These are phyloP conservation scores for Acer campestre DNA, from an alignment of 345 rosid species.

Conservation along the genomic window DNA sequence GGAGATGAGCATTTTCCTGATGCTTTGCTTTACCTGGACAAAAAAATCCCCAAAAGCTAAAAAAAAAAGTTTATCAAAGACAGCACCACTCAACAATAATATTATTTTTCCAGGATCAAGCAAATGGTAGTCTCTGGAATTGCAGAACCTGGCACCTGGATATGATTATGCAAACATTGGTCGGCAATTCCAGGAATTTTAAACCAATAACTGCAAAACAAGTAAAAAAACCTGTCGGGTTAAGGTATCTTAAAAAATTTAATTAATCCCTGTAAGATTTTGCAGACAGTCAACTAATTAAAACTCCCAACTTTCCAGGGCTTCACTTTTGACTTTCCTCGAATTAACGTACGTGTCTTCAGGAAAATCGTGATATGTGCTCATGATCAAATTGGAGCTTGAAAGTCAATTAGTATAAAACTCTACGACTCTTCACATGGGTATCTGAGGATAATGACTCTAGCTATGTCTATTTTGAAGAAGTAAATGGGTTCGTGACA, in stretches of 20 bases:
- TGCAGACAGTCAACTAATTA: not conserved
- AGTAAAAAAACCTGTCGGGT: constrained; percentile 1
- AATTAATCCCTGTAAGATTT: too few species aligned
- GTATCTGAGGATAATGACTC: constrained; percentile 28
- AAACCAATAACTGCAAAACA: constrained; percentile 19
- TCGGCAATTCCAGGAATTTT: too few species aligned
- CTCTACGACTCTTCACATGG: constrained; percentile 1
- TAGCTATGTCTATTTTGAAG: too few species aligned
- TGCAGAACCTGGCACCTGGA: not conserved
- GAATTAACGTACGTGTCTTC: constrained; percentile 28
- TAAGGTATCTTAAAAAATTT: constrained; percentile 3
- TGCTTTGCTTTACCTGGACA: not conserved
- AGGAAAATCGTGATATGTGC: constrained; percentile 15
- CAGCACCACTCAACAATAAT: not conserved
- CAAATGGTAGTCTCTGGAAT: constrained; percentile 14
- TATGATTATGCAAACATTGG: not conserved
- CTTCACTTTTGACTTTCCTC: not conserved
- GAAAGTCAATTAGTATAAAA: constrained; percentile 15
- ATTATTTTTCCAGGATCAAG: not conserved
- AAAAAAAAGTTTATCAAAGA: too few species aligned
- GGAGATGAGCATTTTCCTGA: constrained; percentile 3
- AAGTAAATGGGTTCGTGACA: constrained; percentile 17
- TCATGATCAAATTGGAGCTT: not conserved
- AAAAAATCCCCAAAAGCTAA: not conserved
- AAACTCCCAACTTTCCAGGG: constrained; percentile 2